Conservation (phyloP, 805 yeast genomes). For the Candida michaelii region DNA sequence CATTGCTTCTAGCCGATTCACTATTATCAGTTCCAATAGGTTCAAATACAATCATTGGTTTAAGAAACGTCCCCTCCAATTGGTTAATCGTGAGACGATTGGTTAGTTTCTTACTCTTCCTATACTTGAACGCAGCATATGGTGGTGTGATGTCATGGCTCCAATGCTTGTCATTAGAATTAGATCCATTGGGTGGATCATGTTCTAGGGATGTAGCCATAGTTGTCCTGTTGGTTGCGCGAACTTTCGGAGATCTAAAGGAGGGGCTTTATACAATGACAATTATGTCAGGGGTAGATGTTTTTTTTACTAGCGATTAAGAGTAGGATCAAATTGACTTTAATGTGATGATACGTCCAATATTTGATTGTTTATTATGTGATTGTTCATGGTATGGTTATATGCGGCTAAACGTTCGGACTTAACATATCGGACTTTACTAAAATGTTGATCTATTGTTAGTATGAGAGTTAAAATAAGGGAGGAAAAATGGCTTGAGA, state of each 20-base stretch:
- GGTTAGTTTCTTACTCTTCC: conserved; percentile 12
- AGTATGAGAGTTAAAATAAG: too few relatives aligned
- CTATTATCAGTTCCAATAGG: conserved; percentile 17
- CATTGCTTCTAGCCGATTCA: neutral
- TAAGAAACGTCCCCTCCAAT: conserved; percentile 10
- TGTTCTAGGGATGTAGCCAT: neutral
- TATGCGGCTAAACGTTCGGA: conserved; percentile 41
- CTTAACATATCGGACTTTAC: conserved; percentile 48
- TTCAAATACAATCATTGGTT: conserved; percentile 25
- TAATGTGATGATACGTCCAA: too few relatives aligned
- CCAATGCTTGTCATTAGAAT: conserved; percentile 21
- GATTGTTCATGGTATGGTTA: too few relatives aligned
- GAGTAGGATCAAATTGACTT: too few relatives aligned
- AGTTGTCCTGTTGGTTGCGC: neutral
- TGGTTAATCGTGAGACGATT: conserved; percentile 7
- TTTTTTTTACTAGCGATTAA: too few relatives aligned
- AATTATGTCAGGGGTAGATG: too few relatives aligned
- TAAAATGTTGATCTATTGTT: conserved; percentile 40
- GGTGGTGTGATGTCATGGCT: conserved; percentile 28
- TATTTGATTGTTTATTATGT: too few relatives aligned
- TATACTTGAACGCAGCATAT: conserved; percentile 26
- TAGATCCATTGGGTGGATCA: neutral
- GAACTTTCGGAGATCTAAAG: neutral
- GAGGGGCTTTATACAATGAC: too few relatives aligned
- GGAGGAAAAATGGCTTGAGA: too few relatives aligned